These are phyloP conservation scores for Biscogniauxia mediterranea DNA, from an alignment of 2,329 filamentous ascomycete genomes.

Conservation along the genomic window DNA sequence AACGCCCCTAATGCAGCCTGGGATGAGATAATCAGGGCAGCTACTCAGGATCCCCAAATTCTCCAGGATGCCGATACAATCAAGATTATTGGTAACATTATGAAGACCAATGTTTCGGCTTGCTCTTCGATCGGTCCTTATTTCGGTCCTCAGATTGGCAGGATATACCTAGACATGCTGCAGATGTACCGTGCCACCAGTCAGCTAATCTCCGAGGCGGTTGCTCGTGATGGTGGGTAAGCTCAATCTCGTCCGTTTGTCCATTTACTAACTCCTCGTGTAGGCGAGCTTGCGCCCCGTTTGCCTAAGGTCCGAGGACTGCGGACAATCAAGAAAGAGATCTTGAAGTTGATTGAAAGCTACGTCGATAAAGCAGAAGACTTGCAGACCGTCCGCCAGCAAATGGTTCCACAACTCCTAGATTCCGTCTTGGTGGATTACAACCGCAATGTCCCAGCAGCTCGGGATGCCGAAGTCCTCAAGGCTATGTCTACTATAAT, in stretches of 20 bases:
- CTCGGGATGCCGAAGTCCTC: slow-evolving; percentile 91
- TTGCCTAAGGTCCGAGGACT: slow-evolving; percentile 95
- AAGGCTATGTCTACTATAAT: slow-evolving; percentile 98
- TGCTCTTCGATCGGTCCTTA: slow-evolving; percentile 95
- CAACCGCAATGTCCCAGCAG: slow-evolving; percentile 93
- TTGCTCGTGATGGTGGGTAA: slow-evolving; percentile 72
- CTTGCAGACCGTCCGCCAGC: slow-evolving; percentile 84
- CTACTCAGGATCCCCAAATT: slow-evolving; percentile 79
- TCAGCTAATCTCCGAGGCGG: slow-evolving; percentile 89
- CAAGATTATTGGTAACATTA: slow-evolving; percentile 98
- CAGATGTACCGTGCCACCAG: slow-evolving; percentile 99
- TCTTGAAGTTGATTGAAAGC: slow-evolving; percentile 95
- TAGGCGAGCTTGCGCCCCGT: slow-evolving; percentile 89
- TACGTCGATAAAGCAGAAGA: slow-evolving; percentile 99
- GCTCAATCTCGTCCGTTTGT: background rate
- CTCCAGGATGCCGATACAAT: slow-evolving; percentile 93
- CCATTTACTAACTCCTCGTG: slow-evolving; percentile 34
- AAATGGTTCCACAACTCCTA: slow-evolving; percentile 92
- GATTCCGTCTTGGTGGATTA: slow-evolving; percentile 95
- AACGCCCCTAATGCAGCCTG: slow-evolving; percentile 88
- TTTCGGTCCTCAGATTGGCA: slow-evolving; percentile 96
- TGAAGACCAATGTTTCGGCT: slow-evolving; percentile 99
- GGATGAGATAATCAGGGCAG: slow-evolving; percentile 90
- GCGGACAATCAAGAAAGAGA: slow-evolving; percentile 98
- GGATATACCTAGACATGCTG: slow-evolving; percentile 97